Base-by-base conservation (phyloP, 1,284 basidiomycete species). In the Austroboletus rostrupii region DNA sequence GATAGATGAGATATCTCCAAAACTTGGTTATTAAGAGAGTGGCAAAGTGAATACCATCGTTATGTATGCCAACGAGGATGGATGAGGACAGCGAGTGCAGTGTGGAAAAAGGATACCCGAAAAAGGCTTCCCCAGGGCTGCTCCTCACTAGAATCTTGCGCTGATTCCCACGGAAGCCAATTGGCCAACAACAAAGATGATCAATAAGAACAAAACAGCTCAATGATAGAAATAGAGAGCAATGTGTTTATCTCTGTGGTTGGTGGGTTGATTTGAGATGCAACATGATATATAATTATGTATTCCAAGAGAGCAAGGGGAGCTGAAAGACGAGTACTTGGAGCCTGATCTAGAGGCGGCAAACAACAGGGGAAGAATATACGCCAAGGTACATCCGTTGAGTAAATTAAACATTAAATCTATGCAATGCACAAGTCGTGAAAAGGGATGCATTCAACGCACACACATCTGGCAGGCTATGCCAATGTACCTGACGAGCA, bases 401-500 rank as follows among this genome's bases (percentile, higher is more conserved):
- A 3, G 49, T 28, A 35, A 61, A 61, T n/a, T 31, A 50, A n/a
- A 61, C 40, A 26, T 53, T 61, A 9, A 50, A 61, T 39, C 59
- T 61, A 16, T 39, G 20, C 12, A 16, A 28, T 28, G 14, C 21
- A 26, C 28, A 29, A 1, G 3, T 3, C 38, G 16, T 26, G 38
- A 16, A 8, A 26, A 13, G 12, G 13, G 19, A 26, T 40, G 14
- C 17, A 13, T 10, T 26, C 12, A 40, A 8, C 13, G 17, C 23
- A 41, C 60, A 40, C 23, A 64, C 60, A 56, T 50, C 44, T 62
- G 61, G 40, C 53, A 47, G 5, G 19, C 28, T 14, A 64, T 2
- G 3, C 60, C 60, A 0, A 49, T 1, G 41, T 57, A 61, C 21
- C 61, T 53, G 5, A 51, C 5, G 5, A 48, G 1, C 8, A 64